Evolutionary conservation across 2,329 filamentous ascomycete species (phyloP), one percentile per base, ranked within the genome.

Genomic region (Fusarium mexicanum): DNA sequence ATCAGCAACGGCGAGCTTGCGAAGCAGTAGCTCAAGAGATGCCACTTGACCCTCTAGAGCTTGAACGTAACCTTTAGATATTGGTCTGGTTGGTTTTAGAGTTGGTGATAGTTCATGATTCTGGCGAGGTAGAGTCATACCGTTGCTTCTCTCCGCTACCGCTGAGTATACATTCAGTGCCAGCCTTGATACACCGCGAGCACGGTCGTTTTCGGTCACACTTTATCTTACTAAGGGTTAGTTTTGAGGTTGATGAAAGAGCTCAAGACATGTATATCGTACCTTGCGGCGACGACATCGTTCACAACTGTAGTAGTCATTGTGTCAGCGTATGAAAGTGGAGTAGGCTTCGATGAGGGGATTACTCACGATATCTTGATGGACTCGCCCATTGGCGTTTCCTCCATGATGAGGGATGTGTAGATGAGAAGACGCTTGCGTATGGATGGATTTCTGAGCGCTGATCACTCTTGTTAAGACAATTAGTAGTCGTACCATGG

Each of bases 121-220:
- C 40, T 71, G 33, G 38, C 35, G 7, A n/a, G 40, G 50, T 48
- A 60, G 44, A 48, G 67, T 57, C 69, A 62, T 75, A 85, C 83
- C 84, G 80, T 71, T 84, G 82, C 74, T 85, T 85, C 72, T 85
- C 84, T 11, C 84, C 84, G 11, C 80, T 82, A 24, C 83, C 83
- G 40, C 79, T 82, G 29, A 83, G 78, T n/a, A 81, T 78, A 69
- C 84, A 86, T 50, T 84, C 81, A 14, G 80, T 81, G 26, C 81
- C 80, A 12, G 83, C 82, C 72, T 84, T 83, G 74, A 80, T 76
- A 72, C 87, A 89, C 67, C 85, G 85, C 38, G 83, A 84, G 74
- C 87, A 89, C 18, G 87, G 87, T 20, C 83, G 79, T 51, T 83
- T 83, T 8, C 87, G 85, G 75, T 88, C 85, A 76, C 87, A 89